Base-by-base conservation (phyloP, 495 filamentous ascomycete genomes). In the Platismatia glauca region DNA sequence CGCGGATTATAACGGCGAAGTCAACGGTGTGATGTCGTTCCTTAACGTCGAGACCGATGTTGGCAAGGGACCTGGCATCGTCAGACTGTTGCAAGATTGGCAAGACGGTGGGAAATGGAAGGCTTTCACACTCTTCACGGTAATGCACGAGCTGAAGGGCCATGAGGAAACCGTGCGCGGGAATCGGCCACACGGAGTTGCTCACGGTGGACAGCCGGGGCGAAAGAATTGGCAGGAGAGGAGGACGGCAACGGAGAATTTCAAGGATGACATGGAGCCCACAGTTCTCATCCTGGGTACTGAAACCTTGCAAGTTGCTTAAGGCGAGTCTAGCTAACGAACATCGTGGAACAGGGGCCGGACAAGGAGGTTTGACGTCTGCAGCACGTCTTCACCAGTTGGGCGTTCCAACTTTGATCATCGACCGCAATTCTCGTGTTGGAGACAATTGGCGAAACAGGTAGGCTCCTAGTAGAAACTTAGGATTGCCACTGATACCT, bases 371-470 rank as follows among this genome's bases (percentile, higher is more conserved):
- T 18, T 79, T 93, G 15, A 84, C 82, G 0, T 76, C 79, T 18
- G 79, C 81, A n/a, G 89, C 89, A 12, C 80, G 89, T 15, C 79
- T 92, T 27, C 86, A 90, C 69, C 83, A 87, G 78, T 79, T 92
- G n/a, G 71, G 78, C 34, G 73, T 94, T 12, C 71, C 82, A 31
- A 71, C 82, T 0, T 75, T 94, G 33, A 70, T 89, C 31, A 81
- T 92, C 63, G 89, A 94, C 68, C 72, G 74, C 24, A 86, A 86
- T 67, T 77, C 80, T 16, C 70, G 80, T 20, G 75, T 92, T 15
- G 89, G 89, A 12, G 89, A 91, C 68, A 90, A 84, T 71, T 94
- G 89, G 89, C 78, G 88, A 27, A 81, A 80, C n/a, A 75, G 89
- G 33, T 86, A 77, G 59, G 74, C 78, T 38, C 76, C 83, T 4